Evolutionary conservation across 1,139 yeast species (phyloP).

Genomic region (Debaryomyces subglobosus): DNA sequence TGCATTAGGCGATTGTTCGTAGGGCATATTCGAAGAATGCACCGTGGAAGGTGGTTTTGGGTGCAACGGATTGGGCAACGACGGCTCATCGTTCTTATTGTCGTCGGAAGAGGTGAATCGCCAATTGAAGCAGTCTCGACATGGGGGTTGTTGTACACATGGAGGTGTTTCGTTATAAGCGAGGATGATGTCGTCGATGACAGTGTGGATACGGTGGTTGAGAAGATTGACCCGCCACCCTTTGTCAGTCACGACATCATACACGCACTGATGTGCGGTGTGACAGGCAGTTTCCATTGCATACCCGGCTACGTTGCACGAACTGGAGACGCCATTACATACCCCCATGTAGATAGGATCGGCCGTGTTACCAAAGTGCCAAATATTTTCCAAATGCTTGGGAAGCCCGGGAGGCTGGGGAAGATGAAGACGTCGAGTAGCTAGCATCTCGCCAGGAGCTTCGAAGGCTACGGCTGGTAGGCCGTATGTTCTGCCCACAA

Average conservation of each 20-base stretch:
- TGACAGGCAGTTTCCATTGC: slow-evolving; percentile 98
- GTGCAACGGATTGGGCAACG: slow-evolving; percentile 41
- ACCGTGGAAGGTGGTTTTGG: slow-evolving; percentile 19
- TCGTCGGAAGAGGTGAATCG: slow-evolving; percentile 63
- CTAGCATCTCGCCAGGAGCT: slow-evolving; percentile 90
- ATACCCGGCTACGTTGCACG: slow-evolving; percentile 91
- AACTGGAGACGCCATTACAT: slow-evolving; percentile 90
- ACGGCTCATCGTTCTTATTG: slow-evolving; percentile 41
- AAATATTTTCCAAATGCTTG: slow-evolving; percentile 73
- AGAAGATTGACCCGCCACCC: slow-evolving; percentile 92
- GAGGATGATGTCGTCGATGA: slow-evolving; percentile 77
- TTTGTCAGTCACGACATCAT: slow-evolving; percentile 84
- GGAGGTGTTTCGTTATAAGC: slow-evolving; percentile 76
- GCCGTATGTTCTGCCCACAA: slow-evolving; percentile 88
- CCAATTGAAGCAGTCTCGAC: slow-evolving; percentile 93
- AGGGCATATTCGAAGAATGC: slow-evolving; percentile 5
- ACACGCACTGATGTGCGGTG: slow-evolving; percentile 84
- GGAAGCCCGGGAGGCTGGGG: slow-evolving; percentile 96
- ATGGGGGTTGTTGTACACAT: slow-evolving; percentile 76
- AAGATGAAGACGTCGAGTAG: slow-evolving; percentile 80
- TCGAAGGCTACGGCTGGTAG: slow-evolving; percentile 88
- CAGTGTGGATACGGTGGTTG: slow-evolving; percentile 90
- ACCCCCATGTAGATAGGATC: slow-evolving; percentile 98
- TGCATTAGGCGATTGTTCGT: background rate
- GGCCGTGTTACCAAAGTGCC: slow-evolving; percentile 97